A percentile compares a stretch with the other conserved stretches of the same genome.
phyloP scores from a whole-genome alignment of 495 filamentous ascomycete genomes.

The Neurospora tetrasperma region DNA sequence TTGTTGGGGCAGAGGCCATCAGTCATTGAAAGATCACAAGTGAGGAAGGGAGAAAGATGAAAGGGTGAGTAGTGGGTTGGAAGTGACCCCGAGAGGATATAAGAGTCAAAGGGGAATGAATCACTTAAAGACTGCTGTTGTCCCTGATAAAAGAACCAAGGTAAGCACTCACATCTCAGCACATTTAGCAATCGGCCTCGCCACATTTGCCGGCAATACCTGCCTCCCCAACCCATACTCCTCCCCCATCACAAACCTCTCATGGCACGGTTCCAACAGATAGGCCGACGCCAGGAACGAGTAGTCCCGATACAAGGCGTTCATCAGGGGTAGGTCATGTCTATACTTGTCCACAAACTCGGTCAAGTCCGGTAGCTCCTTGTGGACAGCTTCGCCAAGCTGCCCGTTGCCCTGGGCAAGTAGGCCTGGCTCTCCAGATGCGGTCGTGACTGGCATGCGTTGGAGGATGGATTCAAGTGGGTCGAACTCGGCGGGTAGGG shows the following conservation, averaged over 20 bases:
- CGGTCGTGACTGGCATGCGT: conserved; percentile 63
- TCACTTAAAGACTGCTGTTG: neutral
- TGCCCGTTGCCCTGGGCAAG: conserved; percentile 49
- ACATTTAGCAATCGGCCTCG: conserved; percentile 64
- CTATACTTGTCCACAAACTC: conserved; percentile 57
- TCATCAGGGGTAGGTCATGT: conserved; percentile 61
- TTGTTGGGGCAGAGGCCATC: neutral
- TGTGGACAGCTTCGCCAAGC: conserved; percentile 56
- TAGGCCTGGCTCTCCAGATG: conserved; percentile 60
- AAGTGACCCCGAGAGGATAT: conserved; percentile 5
- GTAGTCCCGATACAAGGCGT: conserved; percentile 82
- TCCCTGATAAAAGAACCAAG: neutral
- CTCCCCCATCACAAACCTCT: conserved; percentile 54
- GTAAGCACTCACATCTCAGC: conserved; percentile 59
- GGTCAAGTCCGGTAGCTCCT: conserved; percentile 65
- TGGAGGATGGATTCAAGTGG: conserved; percentile 57
- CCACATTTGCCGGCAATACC: conserved; percentile 56
- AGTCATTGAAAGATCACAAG: neutral
- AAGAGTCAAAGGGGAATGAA: neutral
- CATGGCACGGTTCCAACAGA: conserved; percentile 88
- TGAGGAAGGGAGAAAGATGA: neutral
- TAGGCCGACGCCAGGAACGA: conserved; percentile 82
- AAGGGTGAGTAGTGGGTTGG: neutral
- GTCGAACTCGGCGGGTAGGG: conserved; percentile 59
- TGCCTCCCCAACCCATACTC: conserved; percentile 67